A percentile compares a stretch with the other conserved stretches of the same genome.
Evolutionary conservation across 2,329 filamentous ascomycete genomes (phyloP).

Genomic region (Ambrosiella beaveri): DNA sequence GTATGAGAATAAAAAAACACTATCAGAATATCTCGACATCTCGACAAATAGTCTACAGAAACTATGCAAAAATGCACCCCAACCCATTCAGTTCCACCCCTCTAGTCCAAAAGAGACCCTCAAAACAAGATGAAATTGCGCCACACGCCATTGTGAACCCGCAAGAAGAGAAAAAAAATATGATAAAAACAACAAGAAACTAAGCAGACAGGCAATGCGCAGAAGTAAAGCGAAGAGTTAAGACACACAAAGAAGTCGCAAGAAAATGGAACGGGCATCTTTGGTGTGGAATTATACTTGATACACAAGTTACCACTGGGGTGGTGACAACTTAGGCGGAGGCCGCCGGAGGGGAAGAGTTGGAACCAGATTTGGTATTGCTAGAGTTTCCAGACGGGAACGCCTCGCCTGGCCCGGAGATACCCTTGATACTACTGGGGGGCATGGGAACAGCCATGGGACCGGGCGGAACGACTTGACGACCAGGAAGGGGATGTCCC

Average conservation of each 20-base stretch:
- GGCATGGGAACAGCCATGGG: constrained; percentile 36
- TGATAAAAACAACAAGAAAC: constrained; percentile 1
- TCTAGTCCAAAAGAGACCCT: neutral
- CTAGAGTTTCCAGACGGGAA: constrained; percentile 8
- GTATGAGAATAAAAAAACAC: neutral
- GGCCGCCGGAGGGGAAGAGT: constrained; percentile 7
- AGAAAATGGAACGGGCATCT: neutral
- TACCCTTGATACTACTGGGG: constrained; percentile 6
- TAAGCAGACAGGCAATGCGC: constrained; percentile 1
- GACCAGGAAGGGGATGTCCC: constrained; percentile 63
- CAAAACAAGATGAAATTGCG: neutral
- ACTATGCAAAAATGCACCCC: neutral
- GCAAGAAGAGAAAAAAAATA: neutral
- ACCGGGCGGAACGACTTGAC: constrained; percentile 31
- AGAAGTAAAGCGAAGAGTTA: neutral
- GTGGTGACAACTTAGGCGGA: neutral
- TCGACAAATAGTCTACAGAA: neutral
- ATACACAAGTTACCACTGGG: neutral
- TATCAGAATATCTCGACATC: neutral
- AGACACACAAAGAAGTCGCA: neutral
- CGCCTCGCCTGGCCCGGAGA: constrained; percentile 11
- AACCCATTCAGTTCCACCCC: neutral
- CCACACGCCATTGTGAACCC: constrained; percentile 4
- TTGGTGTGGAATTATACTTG: neutral
- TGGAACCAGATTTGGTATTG: constrained; percentile 5